Conservation (phyloP, 2,329 filamentous ascomycete genomes). For the Claviceps maximensis region DNA sequence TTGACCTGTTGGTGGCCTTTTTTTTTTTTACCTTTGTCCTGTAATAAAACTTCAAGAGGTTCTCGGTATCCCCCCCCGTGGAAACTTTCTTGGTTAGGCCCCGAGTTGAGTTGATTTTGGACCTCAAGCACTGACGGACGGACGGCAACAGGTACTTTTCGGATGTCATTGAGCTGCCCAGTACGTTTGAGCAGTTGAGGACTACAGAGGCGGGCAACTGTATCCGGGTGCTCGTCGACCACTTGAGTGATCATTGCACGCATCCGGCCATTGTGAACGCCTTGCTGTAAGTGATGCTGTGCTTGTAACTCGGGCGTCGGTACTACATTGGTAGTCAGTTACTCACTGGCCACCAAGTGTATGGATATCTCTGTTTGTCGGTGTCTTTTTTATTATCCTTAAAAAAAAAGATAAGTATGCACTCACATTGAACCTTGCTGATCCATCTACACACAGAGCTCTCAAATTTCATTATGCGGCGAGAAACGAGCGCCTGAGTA, state of each 20-base stretch:
- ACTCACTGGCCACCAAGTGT: background rate
- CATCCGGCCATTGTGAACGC: slow-evolving; percentile 62
- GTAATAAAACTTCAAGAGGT: no score
- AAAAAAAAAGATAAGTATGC: no score
- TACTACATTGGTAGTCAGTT: background rate
- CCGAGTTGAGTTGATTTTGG: no score
- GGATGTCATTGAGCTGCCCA: slow-evolving; percentile 48
- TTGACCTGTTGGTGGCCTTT: slow-evolving; percentile 39
- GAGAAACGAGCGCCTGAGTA: slow-evolving; percentile 47
- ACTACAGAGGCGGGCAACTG: slow-evolving; percentile 50
- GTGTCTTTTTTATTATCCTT: no score
- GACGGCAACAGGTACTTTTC: slow-evolving; percentile 42
- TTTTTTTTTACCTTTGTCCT: no score
- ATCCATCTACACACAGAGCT: slow-evolving; percentile 32
- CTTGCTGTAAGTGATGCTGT: slow-evolving; percentile 44
- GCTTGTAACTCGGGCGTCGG: no score
- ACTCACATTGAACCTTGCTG: background rate
- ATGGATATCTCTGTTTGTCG: no score
- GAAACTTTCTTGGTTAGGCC: no score
- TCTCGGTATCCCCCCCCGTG: no score
- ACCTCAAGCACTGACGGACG: background rate
- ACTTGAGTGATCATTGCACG: slow-evolving; percentile 48
- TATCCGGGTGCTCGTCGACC: slow-evolving; percentile 45
- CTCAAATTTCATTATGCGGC: slow-evolving; percentile 62
- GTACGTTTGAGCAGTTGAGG: slow-evolving; percentile 61